Base-by-base conservation (phyloP, 257 asterid species). In the Gynochthodes officinalis region DNA sequence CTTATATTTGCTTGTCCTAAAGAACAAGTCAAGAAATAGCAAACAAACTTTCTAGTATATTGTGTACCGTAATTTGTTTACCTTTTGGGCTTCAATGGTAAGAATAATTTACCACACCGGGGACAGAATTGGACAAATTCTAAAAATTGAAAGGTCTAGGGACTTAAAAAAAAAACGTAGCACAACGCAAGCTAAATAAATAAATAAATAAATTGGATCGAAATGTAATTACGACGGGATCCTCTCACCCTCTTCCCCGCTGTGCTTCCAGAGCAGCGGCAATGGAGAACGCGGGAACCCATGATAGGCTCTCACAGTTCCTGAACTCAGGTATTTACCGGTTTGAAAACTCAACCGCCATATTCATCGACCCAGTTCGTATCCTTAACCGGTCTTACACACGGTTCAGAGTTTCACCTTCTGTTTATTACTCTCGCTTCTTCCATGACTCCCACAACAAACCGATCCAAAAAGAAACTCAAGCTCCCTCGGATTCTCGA, bases 351-450 rank as follows among this genome's bases (percentile, higher is more conserved):
- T 77, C 90, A 5, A 82, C 74, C 25, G 79, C 86, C 32, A 48
- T 72, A 10, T 89, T 91, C 85, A 67, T 94, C 53, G 97, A 94
- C 69, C 97, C 99, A 28, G 96, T 94, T 79, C 96, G 97, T 55
- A 39, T 94, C 43, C 76, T 91, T 55, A 89, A 87, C 85, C 85
- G 86, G 63, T 87, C 86, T 5, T 91, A 89, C 83, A 76, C 88
- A 70, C 86, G 87, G 84, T 85, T 81, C 76, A 86, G 79, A 86
- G 83, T 91, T 74, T 91, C 90, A 14, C 84, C 96, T 25, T 71
- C 87, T 15, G 55, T 82, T 40, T 89, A 91, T 82, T 94, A 91
- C 87, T 79, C 97, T 75, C 97, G 99, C 74, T 87, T 85, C 88
- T 94, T 89, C 84, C 66, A 73, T 7, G 10, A 64, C 32, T 44